A percentile compares a stretch with the other conserved stretches of the same genome.
phyloP scores from a whole-genome alignment of 208 protist species.

The Trypanosomatidae sp. region DNA sequence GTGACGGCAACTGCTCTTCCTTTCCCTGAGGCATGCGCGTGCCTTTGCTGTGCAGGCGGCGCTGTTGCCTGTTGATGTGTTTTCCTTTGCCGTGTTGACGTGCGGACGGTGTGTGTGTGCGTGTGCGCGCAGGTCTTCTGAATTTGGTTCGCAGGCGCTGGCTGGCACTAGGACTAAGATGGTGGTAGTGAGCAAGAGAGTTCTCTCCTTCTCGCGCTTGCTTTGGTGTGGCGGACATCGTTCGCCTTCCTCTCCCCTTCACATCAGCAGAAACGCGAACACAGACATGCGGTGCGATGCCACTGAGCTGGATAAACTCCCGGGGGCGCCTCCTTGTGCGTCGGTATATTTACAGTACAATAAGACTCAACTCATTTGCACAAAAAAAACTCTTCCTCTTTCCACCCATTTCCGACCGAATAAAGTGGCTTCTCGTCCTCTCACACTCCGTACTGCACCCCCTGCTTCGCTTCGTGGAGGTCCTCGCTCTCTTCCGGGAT shows the following conservation, averaged over 20 bases:
- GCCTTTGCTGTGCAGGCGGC: neutral
- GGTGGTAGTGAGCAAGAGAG: neutral
- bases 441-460: neutral
- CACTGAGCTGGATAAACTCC: neutral
- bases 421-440: neutral
- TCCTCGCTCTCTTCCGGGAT: neutral
- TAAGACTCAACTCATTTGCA: neutral
- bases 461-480: neutral
- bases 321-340: neutral
- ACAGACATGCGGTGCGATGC: neutral
- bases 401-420: neutral
- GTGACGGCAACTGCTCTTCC: neutral
- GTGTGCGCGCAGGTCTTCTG: neutral
- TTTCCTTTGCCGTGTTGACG: neutral
- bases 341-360: neutral
- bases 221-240: neutral
- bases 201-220: neutral
- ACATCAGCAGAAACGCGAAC: neutral
- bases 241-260: neutral
- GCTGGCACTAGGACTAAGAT: neutral
- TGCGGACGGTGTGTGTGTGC: neutral
- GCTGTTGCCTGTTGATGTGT: constrained; percentile 7
- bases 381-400: neutral
- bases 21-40: neutral
- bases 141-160: neutral